Evolutionary conservation across 1,284 basidiomycete genomes (phyloP).

Genomic region (Cryptococcus floricola): DNA sequence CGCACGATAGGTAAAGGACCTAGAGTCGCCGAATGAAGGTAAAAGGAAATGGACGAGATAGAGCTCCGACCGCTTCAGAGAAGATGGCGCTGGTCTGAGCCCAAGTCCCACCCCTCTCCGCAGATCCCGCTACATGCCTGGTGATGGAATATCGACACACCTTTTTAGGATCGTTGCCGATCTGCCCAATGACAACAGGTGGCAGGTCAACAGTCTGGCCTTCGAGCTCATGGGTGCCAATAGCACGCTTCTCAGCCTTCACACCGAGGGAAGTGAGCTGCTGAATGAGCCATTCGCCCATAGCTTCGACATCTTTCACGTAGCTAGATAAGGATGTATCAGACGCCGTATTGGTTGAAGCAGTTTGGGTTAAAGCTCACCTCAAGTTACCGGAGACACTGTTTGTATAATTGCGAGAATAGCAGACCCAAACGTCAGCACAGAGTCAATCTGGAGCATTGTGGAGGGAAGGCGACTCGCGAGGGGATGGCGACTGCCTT

Average conservation of each 20-base stretch:
- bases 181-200: conserved; percentile 77
- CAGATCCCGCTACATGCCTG: background rate
- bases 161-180: conserved; percentile 78
- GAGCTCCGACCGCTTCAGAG: no score
- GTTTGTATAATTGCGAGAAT: background rate
- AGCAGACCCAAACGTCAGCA: conserved; percentile 3
- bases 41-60: conserved; percentile 1
- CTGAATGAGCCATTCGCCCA: conserved; percentile 73
- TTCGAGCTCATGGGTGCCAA: conserved; percentile 80
- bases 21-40: background rate
- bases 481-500: conserved; percentile 87
- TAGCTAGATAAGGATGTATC: conserved; percentile 46
- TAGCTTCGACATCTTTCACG: conserved; percentile 71
- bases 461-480: conserved; percentile 50
- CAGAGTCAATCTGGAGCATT: background rate
- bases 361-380: conserved; percentile 21
- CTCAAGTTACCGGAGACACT: conserved; percentile 50
- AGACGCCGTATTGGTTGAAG: background rate
- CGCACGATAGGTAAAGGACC: background rate
- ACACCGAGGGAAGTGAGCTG: conserved; percentile 73
- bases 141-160: conserved; percentile 16
- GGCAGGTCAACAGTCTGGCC: conserved; percentile 72
- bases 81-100: no score
- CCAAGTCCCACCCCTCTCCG: no score
- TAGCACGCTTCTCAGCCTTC: conserved; percentile 64